phyloP scores from a whole-genome alignment of 306 rosid species.

The Cotoneaster glaucophyllus region DNA sequence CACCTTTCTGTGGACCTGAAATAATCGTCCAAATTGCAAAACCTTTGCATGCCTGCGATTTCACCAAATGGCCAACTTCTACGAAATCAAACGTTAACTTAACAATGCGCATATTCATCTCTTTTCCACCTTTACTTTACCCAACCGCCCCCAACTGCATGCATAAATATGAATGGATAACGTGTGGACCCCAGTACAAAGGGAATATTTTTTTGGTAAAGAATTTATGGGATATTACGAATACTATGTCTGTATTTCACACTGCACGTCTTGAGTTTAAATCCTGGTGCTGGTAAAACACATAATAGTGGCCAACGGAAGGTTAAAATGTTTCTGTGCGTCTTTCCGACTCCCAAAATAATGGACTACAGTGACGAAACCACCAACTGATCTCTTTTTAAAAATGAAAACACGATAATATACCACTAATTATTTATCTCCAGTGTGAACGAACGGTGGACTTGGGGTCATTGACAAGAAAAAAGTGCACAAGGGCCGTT shows the following conservation, averaged over 20 bases:
- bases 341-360: no score
- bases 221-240: no score
- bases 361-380: rapidly evolving
- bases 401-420: no score
- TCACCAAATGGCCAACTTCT: not conserved
- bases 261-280: rapidly evolving
- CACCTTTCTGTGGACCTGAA: not conserved
- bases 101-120: not conserved
- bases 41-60: not conserved
- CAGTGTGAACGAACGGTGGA: not conserved
- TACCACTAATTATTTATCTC: not conserved
- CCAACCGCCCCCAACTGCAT: not conserved
- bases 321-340: no score
- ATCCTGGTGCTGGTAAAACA: rapidly evolving
- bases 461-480: not conserved
- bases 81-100: not conserved
- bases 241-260: no score
- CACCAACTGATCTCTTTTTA: no score
- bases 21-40: not conserved
- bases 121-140: not conserved
- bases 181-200: not conserved
- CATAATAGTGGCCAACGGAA: rapidly evolving
- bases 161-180: not conserved
- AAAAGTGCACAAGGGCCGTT: not conserved
- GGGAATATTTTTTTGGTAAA: not conserved